Evolutionary conservation across 257 asterid species (phyloP).

Genomic region (Perilla frutescens): DNA sequence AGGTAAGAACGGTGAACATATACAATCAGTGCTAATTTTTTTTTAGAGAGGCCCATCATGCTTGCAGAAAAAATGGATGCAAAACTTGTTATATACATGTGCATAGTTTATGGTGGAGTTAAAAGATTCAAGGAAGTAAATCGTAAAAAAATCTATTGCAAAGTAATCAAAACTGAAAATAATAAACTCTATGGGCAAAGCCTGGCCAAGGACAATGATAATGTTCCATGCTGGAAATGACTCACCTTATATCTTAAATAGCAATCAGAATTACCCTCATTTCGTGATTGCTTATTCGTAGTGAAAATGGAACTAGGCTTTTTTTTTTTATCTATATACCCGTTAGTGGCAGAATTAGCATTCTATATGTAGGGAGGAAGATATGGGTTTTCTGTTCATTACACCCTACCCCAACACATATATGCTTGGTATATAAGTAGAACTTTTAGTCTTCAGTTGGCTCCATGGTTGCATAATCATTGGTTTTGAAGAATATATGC

Average conservation of each 20-base stretch:
- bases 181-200: too few relatives aligned
- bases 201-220: too few relatives aligned
- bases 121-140: too few relatives aligned
- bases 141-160: too few relatives aligned
- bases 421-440: background rate
- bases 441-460: conserved; percentile 2
- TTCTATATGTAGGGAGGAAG: background rate
- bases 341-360: background rate
- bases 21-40: background rate
- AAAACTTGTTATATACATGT: background rate
- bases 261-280: too few relatives aligned
- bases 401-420: too few relatives aligned
- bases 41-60: background rate
- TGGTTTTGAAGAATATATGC: background rate
- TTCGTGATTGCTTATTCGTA: background rate
- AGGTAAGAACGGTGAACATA: background rate
- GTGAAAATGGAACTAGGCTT: background rate
- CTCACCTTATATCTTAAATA: too few relatives aligned
- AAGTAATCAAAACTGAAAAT: too few relatives aligned
- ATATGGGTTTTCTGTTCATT: background rate
- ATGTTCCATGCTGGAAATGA: too few relatives aligned
- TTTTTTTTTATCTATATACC: conserved; percentile 1
- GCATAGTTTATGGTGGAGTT: background rate
- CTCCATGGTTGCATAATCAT: background rate
- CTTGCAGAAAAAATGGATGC: background rate